Conservation (phyloP, 2,329 filamentous ascomycete species). For the Lasiodiplodia sp. region DNA sequence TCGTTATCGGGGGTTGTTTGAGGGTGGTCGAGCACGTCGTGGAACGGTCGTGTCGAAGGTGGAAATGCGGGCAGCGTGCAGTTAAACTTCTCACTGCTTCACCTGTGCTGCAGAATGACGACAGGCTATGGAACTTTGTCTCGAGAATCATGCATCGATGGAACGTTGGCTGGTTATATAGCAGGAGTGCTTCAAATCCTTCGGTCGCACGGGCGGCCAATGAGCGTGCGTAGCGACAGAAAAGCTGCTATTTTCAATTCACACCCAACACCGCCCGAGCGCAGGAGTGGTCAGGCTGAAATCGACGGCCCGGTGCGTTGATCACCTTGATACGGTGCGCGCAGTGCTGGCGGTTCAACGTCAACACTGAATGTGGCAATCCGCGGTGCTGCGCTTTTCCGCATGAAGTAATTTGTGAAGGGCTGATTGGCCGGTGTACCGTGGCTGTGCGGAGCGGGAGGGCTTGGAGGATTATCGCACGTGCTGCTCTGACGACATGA, state of each 20-base stretch:
- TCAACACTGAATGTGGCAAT: neutral
- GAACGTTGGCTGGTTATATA: neutral
- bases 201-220: neutral
- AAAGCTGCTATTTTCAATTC: neutral
- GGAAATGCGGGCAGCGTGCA: neutral
- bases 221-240: neutral
- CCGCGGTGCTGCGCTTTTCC: neutral
- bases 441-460: constrained; percentile 8
- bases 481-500: constrained; percentile 22
- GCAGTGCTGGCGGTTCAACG: neutral
- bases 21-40: neutral
- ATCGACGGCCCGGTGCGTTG: neutral
- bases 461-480: neutral
- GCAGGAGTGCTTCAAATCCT: neutral
- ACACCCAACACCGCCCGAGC: constrained; percentile 1
- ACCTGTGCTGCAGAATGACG: constrained; percentile 10
- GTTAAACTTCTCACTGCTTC: neutral
- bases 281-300: neutral
- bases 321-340: constrained; percentile 2
- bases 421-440: constrained; percentile 1
- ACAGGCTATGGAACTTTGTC: neutral
- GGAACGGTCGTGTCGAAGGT: neutral
- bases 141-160: constrained; percentile 3
- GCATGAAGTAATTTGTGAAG: neutral
- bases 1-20: neutral